Evolutionary conservation across 2,329 filamentous ascomycete species (phyloP), one percentile per base, ranked within the genome.

Genomic region (Phialemoniopsis sp.): DNA sequence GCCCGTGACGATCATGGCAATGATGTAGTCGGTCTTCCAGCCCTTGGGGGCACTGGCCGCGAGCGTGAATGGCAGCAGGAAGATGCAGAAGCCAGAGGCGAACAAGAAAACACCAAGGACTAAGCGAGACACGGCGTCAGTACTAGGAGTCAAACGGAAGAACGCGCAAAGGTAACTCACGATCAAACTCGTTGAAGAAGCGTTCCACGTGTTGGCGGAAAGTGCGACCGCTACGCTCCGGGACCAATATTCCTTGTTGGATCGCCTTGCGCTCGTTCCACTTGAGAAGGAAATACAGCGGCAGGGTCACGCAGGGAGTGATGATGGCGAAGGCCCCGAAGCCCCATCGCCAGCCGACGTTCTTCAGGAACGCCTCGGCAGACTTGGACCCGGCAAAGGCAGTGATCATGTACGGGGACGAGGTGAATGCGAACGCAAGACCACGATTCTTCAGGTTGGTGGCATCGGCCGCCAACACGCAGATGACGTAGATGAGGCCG

Each of bases 251-350:
- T 3, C 73, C 75, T n/a, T 62, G 50, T 41, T 63, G 64, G 41
- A 68, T 66, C 10, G 75, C 75, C 53, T 71, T 78, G 15, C 64
- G 60, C 53, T 66, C 57, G 32, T 55, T 55, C 35, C 55, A 37
- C 28, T 60, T 46, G 36, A 69, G 58, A 38, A 66, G 49, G 12
- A 52, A 32, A 13, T 56, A 47, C 4, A 64, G 53, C 3, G 66
- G 67, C 5, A 63, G 41, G 29, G 55, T 57, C 41, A 66, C 72
- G 13, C 70, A 66, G 6, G 78, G 70, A 12, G 80, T 52, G 42
- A 85, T 76, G 51, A 86, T 80, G 41, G 72, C 66, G 57, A 82
- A 86, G 40, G 73, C 70, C 16, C 80, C 81, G 49, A 82, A 85
- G 1, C 63, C 66, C 67, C 67, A 71, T 16, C 64, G 58, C 49